phyloP scores from a whole-genome alignment of 164 flowering plant species.

The Liriodendron chinense region DNA sequence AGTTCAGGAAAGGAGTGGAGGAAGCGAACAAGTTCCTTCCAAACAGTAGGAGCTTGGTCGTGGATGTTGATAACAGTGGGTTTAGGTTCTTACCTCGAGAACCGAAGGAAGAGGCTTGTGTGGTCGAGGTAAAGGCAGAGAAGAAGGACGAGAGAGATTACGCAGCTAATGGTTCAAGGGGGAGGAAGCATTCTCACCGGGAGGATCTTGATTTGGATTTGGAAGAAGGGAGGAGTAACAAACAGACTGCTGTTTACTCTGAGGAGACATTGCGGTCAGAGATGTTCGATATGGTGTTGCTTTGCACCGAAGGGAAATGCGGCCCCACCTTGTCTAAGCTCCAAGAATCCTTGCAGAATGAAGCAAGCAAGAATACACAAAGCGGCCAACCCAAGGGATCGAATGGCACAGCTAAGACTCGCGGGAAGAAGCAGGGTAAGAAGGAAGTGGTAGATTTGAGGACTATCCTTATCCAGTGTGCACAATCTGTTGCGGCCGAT shows the following conservation, averaged over 20 bases:
- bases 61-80: neutral
- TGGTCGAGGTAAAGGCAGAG: constrained; percentile 5
- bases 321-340: constrained; percentile 14
- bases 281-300: constrained; percentile 62
- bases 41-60: neutral
- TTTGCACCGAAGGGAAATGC: constrained; percentile 29
- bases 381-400: constrained; percentile 42
- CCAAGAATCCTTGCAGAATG: constrained; percentile 42
- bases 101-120: neutral
- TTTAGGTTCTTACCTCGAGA: neutral
- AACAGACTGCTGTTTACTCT: constrained; percentile 51
- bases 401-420: constrained; percentile 37
- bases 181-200: constrained; percentile 46
- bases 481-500: constrained; percentile 81
- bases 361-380: constrained; percentile 24
- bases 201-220: constrained; percentile 34
- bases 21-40: constrained; percentile 75
- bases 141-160: neutral
- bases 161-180: constrained; percentile 28
- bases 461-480: constrained; percentile 65
- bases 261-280: constrained; percentile 41
- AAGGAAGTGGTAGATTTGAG: constrained; percentile 76
- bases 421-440: constrained; percentile 58
- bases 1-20: constrained; percentile 66
- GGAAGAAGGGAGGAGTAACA: constrained; percentile 58